These are phyloP conservation scores for Rhododendron williamsianum DNA, from an alignment of 148 eudicot species.

Conservation along the genomic window DNA sequence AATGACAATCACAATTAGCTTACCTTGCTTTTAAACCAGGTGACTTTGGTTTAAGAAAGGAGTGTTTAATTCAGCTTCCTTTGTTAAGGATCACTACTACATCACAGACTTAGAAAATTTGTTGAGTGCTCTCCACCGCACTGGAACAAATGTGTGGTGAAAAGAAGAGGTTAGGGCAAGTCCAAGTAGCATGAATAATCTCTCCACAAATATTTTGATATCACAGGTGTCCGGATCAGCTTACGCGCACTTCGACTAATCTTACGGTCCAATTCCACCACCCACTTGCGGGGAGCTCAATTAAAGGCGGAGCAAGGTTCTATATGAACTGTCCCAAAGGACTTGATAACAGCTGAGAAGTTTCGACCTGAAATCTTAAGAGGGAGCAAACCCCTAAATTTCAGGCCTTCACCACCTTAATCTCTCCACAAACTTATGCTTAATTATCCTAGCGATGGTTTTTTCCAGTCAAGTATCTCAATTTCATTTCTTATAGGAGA, in stretches of 20 bases:
- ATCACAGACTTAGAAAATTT: not conserved
- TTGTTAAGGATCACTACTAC: not conserved
- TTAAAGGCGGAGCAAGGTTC: too few species aligned
- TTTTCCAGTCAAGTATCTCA: too few species aligned
- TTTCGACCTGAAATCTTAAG: too few species aligned
- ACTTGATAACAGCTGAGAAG: too few species aligned
- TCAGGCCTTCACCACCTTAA: not conserved
- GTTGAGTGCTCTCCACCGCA: not conserved
- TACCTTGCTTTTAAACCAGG: not conserved
- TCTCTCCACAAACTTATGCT: not conserved
- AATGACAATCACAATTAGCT: not conserved
- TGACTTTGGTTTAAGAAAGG: not conserved
- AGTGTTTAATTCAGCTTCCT: not conserved
- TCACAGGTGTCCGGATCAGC: too few species aligned
- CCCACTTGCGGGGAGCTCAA: too few species aligned
- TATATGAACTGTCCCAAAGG: too few species aligned
- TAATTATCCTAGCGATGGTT: too few species aligned
- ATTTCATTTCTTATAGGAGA: too few species aligned
- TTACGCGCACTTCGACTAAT: too few species aligned
- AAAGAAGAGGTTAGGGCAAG: not conserved
- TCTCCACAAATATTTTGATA: not conserved
- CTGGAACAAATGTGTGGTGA: not conserved
- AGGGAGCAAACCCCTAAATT: too few species aligned
- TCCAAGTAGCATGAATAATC: not conserved
- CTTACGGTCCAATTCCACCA: too few species aligned